Base-by-base conservation (phyloP, 768 basidiomycete species). In the Boletus huronensis region DNA sequence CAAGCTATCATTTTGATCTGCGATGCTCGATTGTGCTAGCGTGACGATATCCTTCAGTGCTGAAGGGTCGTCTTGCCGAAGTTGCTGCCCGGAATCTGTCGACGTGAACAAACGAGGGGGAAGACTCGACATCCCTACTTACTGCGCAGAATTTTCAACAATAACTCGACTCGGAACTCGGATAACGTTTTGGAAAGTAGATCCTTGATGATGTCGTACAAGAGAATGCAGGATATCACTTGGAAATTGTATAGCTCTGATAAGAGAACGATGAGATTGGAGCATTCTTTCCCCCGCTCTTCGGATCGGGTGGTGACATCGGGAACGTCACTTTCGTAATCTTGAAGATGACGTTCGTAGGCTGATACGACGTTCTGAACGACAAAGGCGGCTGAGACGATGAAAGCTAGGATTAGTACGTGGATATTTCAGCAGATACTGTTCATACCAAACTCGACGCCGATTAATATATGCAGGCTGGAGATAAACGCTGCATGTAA, bases 161-260 rank as follows among this genome's bases (percentile, higher is more conserved):
- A 61, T 5, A 96, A 74, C 68, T 98, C 97, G 7, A 97, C 90
- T 31, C 82, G 80, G 54, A 89, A 82, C 69, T 98, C 96, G 0
- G 79, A 77, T 50, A 96, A 72, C 3, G 82, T 75, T 6, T 74
- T 74, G 1, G 79, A 73, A 44, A 98, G 75, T 43, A 98, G 78
- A 14, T 78, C 76, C 8, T 89, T 84, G 59, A 98, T 86, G 45
- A 98, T 69, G 65, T 98, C 97, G 71, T 93, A 98, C 44, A 98
- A 74, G n/a, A 98, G 78, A 11, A 87, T 74, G 53, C 85, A 92
- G 3, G 91, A 91, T 50, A 98, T 82, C 23, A 98, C 91, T 72
- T 93, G 90, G 66, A 98, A 94, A 67, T 98, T 98, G 76, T 98
- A 98, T 19, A 99, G 75, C 67, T 98, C 94, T 2, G 93, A 90